These are phyloP conservation scores for Tolypocladium nubicola DNA, from an alignment of 2,329 filamentous ascomycete genomes.

Conservation along the genomic window DNA sequence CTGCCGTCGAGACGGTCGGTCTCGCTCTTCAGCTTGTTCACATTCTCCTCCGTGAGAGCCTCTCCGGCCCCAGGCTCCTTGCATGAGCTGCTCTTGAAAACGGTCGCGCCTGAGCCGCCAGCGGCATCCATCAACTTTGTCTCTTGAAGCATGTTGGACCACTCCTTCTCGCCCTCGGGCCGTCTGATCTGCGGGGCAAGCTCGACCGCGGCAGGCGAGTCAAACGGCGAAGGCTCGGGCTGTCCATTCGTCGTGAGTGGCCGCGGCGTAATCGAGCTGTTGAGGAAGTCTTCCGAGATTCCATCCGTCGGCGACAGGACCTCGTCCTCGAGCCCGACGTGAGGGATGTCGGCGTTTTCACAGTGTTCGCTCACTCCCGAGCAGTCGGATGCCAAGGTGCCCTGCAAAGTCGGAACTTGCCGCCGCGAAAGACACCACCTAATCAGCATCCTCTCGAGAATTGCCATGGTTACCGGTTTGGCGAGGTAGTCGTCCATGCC, in stretches of 20 bases:
- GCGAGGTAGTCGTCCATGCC: constrained; percentile 70
- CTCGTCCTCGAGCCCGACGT: constrained; percentile 20
- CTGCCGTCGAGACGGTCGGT: constrained; percentile 3
- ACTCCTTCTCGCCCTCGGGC: constrained; percentile 28
- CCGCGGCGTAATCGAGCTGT: constrained; percentile 27
- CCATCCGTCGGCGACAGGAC: constrained; percentile 6
- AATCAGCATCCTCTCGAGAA: constrained; percentile 60
- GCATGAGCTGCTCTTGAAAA: constrained; percentile 20
- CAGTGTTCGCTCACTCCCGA: constrained; percentile 34
- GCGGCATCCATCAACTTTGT: constrained; percentile 37
- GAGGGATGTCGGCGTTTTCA: constrained; percentile 28
- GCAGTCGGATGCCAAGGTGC: constrained; percentile 28
- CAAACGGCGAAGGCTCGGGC: constrained; percentile 32
- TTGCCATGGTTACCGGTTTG: constrained; percentile 61
- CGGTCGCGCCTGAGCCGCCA: constrained; percentile 19
- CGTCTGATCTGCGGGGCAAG: constrained; percentile 20
- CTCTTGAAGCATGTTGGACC: constrained; percentile 32
- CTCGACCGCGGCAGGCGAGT: constrained; percentile 20
- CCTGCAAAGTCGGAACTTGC: constrained; percentile 10
- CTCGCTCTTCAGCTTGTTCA: constrained; percentile 34
- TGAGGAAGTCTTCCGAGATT: constrained; percentile 16
- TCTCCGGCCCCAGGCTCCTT: constrained; percentile 26
- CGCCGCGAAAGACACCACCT: constrained; percentile 46
- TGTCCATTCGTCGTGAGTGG: constrained; percentile 26
- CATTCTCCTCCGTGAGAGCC: constrained; percentile 42